Conservation (phyloP, 2,329 filamentous ascomycete genomes). For the Aureobasidium sp. region DNA sequence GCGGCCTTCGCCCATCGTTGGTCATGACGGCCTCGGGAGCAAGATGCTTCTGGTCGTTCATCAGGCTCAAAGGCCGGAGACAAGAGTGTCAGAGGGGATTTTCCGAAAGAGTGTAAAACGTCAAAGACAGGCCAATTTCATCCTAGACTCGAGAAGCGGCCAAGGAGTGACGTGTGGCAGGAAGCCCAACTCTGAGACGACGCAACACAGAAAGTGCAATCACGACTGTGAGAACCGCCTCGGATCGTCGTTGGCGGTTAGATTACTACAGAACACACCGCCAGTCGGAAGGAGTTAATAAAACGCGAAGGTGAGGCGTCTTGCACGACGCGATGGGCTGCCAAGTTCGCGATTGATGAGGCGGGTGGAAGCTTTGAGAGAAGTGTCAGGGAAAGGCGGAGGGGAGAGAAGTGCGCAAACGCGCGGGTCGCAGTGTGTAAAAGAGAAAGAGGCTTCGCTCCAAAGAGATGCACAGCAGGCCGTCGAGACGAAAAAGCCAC, state of each 20-base stretch:
- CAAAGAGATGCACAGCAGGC: not conserved
- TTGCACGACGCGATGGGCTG: conserved; percentile 8
- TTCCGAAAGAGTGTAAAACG: not conserved
- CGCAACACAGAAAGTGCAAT: conserved; percentile 4
- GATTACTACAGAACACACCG: conserved; percentile 2
- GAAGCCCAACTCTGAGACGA: conserved; percentile 6
- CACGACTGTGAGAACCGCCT: not conserved
- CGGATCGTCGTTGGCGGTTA: not conserved
- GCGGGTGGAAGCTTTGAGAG: conserved; percentile 1
- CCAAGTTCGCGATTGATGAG: conserved; percentile 8
- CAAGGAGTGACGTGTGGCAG: conserved; percentile 6
- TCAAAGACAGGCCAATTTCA: not conserved
- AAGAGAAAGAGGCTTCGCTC: conserved; percentile 5
- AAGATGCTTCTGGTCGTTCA: conserved; percentile 11
- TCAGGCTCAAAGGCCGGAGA: not conserved
- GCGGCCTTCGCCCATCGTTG: not conserved
- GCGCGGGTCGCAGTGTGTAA: conserved; percentile 4
- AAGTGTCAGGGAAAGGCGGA: conserved; percentile 4
- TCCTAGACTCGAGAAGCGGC: not conserved
- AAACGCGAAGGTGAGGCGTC: not conserved
- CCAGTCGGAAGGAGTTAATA: not conserved
- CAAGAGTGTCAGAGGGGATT: not conserved
- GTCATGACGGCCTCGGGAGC: conserved; percentile 11
- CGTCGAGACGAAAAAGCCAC: conserved; percentile 6
- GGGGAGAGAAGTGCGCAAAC: conserved; percentile 9